Conservation (phyloP, 495 filamentous ascomycete species). For the Penicillium roqueforti region DNA sequence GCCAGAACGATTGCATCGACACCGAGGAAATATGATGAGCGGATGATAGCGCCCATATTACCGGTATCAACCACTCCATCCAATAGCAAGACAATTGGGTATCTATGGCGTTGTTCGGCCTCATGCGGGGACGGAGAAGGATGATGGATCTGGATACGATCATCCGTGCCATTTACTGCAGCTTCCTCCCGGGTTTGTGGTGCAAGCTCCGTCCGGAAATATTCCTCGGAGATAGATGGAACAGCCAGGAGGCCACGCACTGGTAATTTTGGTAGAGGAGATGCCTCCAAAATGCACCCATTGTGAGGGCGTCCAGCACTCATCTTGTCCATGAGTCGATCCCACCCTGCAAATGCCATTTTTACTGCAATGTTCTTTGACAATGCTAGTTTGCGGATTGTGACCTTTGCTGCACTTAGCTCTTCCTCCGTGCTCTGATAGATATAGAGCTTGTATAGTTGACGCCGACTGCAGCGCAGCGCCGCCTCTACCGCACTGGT, state of each 20-base stretch:
- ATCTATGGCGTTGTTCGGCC: constrained; percentile 37
- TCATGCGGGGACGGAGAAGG: constrained; percentile 6
- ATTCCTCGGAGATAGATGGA: constrained; percentile 28
- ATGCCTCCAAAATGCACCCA: constrained; percentile 82
- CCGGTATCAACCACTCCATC: constrained; percentile 85
- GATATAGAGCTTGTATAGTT: constrained; percentile 81
- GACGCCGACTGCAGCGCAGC: constrained; percentile 59
- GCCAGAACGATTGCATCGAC: constrained; percentile 71
- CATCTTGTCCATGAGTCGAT: constrained; percentile 77
- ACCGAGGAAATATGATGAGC: constrained; percentile 81
- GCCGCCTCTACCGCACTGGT: constrained; percentile 77
- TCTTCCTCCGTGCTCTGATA: constrained; percentile 48
- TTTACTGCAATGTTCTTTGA: constrained; percentile 52
- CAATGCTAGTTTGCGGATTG: constrained; percentile 56
- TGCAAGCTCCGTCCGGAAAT: constrained; percentile 56
- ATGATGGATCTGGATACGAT: constrained; percentile 34
- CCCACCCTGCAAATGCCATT: constrained; percentile 49
- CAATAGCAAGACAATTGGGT: constrained; percentile 74
- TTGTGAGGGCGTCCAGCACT: constrained; percentile 82
- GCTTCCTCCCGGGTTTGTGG: constrained; percentile 72
- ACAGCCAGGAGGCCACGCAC: constrained; percentile 54
- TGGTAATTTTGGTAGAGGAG: constrained; percentile 71
- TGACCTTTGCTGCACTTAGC: constrained; percentile 35
- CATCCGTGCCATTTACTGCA: constrained; percentile 59
- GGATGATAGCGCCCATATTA: constrained; percentile 85